These are phyloP conservation scores for Euphorbia pulcherrima DNA, from an alignment of 345 rosid species.

Conservation along the genomic window DNA sequence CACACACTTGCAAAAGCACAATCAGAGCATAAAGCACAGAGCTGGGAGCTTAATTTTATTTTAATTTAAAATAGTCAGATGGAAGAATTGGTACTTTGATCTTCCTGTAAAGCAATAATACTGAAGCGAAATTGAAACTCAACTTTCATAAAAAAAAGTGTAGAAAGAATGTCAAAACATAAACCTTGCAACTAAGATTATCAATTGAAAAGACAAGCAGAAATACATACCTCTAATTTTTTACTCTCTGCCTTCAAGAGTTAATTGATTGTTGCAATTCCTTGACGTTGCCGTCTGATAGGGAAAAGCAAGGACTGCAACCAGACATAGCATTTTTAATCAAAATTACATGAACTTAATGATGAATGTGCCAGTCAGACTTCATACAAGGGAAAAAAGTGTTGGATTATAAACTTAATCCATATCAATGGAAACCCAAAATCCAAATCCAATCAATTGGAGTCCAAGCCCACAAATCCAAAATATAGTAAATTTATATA, in stretches of 20 bases:
- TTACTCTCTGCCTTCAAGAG: conserved; percentile 71
- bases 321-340: conserved; percentile 23
- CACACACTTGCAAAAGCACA: neutral
- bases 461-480: too few relatives aligned
- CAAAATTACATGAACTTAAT: neutral
- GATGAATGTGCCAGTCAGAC: neutral
- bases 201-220: neutral
- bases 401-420: too few relatives aligned
- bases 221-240: conserved; percentile 62
- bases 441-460: too few relatives aligned
- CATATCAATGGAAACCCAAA: too few relatives aligned
- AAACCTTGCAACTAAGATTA: neutral
- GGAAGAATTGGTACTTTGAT: neutral
- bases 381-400: too few relatives aligned
- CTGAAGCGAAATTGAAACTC: neutral
- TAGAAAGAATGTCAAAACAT: neutral
- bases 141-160: neutral
- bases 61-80: neutral
- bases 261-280: conserved; percentile 74
- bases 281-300: conserved; percentile 77
- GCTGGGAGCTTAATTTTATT: neutral
- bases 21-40: neutral
- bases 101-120: neutral
- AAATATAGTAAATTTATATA: too few relatives aligned
- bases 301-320: conserved; percentile 63